Evolutionary conservation across 768 basidiomycete genomes (phyloP).

Genomic region (Rhizopogon vulgaris): DNA sequence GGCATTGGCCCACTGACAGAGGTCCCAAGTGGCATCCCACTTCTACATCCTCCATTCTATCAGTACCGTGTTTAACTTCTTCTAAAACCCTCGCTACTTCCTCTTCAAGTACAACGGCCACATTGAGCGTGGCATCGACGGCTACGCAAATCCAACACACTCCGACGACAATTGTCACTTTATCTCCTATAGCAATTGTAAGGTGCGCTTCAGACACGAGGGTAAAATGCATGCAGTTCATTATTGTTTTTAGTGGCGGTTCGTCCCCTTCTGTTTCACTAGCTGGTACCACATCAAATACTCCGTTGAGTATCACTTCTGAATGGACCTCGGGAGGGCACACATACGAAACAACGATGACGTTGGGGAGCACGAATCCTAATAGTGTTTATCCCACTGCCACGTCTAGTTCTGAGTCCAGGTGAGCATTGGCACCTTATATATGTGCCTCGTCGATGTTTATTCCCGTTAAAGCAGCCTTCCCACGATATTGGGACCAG

Average conservation of each 20-base stretch:
- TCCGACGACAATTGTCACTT: not conserved
- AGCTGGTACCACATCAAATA: not conserved
- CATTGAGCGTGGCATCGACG: too few species aligned
- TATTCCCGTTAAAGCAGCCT: slow-evolving; percentile 4
- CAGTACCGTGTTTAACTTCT: not conserved
- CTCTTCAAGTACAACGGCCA: not conserved
- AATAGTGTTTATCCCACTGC: not conserved
- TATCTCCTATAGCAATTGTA: not conserved
- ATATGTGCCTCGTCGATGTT: not conserved
- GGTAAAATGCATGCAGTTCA: not conserved
- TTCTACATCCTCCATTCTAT: not conserved
- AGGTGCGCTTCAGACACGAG: slow-evolving; percentile 7
- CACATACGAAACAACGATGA: slow-evolving; percentile 3
- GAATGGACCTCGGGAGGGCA: not conserved
- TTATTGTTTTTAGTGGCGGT: not conserved
- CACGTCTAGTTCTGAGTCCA: not conserved
- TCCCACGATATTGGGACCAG: slow-evolving; percentile 6
- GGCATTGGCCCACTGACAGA: not conserved
- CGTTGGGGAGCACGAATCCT: not conserved
- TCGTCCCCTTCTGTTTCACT: not conserved
- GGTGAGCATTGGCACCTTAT: slow-evolving; percentile 5
- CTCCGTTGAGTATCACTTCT: not conserved
- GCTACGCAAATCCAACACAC: not conserved
- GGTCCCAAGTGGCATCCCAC: not conserved
- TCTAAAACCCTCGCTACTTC: not conserved